Evolutionary conservation across 352 stramenopile genomes (phyloP).

Genomic region (Elongisporangium undulatum): DNA sequence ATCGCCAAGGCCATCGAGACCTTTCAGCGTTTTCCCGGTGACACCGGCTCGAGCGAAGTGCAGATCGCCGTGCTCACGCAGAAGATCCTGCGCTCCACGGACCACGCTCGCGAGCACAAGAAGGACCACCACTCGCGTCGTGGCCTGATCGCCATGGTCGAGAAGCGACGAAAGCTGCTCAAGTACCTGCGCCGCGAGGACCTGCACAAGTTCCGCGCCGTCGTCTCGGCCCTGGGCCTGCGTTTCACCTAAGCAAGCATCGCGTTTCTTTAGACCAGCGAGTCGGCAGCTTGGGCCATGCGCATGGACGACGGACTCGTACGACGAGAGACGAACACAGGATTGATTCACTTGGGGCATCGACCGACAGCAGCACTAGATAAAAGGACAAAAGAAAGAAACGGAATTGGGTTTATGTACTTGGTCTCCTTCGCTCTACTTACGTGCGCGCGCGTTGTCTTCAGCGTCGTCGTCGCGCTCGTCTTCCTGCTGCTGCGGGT

Average conservation of each 20-base stretch:
- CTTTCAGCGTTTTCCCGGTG: slow-evolving; percentile 83
- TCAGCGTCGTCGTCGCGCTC: slow-evolving; percentile 21
- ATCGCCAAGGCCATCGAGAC: slow-evolving; percentile 75
- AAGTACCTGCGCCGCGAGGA: slow-evolving; percentile 84
- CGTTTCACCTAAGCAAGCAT: slow-evolving; percentile 55
- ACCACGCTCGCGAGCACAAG: slow-evolving; percentile 75
- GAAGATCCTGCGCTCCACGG: slow-evolving; percentile 77
- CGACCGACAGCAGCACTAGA: neutral
- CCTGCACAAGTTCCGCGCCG: slow-evolving; percentile 70
- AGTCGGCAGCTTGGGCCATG: neutral
- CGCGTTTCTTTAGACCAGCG: neutral
- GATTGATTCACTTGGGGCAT: neutral
- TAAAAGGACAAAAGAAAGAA: neutral
- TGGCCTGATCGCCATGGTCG: slow-evolving; percentile 81
- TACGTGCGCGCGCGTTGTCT: neutral
- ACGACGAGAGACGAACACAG: neutral
- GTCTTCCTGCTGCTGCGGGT: slow-evolving; percentile 19
- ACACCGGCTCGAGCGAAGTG: slow-evolving; percentile 84
- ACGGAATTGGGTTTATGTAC: neutral
- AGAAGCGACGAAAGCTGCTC: slow-evolving; percentile 83
- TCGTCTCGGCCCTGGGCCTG: slow-evolving; percentile 72
- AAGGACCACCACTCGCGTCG: slow-evolving; percentile 87
- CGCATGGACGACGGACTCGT: neutral
- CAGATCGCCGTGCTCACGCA: slow-evolving; percentile 84
- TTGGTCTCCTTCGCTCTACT: neutral